Base-by-base conservation (phyloP, 768 basidiomycete genomes). In the Agrocybe chaxingu region DNA sequence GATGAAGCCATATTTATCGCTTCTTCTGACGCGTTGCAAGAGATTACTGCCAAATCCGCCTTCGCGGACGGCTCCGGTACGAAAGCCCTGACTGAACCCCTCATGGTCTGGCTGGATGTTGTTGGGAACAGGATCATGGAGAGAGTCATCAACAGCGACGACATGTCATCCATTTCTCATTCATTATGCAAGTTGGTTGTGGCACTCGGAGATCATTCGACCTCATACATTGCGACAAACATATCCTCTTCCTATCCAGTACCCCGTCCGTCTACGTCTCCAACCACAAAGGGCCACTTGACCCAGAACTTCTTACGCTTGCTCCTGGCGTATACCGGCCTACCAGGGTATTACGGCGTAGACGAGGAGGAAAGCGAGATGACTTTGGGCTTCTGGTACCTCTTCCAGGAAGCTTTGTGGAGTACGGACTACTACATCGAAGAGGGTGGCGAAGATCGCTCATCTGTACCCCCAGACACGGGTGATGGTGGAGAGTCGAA, bases 331-430 rank as follows among this genome's bases (percentile, higher is more conserved):
- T 87, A 89, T 53, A 91, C 90, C 0, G 85, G 82, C 1, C 66
- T 73, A 8, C 81, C 84, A 0, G 92, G 91, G 0, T 82, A 81
- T 53, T 91, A 85, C 60, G 89, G 88, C 1, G 77, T 80, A 0
- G 92, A 95, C 42, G 94, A 95, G 63, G 88, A 91, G 43, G 85
- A 89, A 61, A 93, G 89, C 58, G 92, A 95, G 66, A 78, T 87
- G 74, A 88, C 88, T 2, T 77, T 96, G 2, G 82, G 82, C 1
- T 95, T 95, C 59, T 96, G 95, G 88, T 95, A 92, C 55, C 71
- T 91, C 36, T 79, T 96, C 50, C 93, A 96, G 66, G 94, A 98
- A 62, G 82, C 90, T 1, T 65, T 92, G 19, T 92, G 89, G 89
- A 76, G 71, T 33, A 76, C 76, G 9, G 83, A 87, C 46, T 84